Percentiles rank a stretch among this genome's conserved stretches.
These are phyloP conservation scores for Arxiozyma bovina DNA, from an alignment of 1,139 yeast species.

Conservation along the genomic window DNA sequence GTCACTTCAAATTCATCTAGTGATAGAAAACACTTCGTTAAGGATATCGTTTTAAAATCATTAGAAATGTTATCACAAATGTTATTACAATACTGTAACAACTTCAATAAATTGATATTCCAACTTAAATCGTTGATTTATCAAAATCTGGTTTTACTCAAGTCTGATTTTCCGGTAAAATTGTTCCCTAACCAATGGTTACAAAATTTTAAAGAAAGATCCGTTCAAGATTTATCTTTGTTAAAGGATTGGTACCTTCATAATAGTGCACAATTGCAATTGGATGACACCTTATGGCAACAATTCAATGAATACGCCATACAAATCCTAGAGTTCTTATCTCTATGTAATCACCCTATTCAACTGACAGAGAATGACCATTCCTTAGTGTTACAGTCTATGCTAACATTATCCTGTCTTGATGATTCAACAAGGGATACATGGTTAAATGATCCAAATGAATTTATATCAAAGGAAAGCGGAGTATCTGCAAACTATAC, in stretches of 20 bases:
- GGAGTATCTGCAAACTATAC: slow-evolving; percentile 47
- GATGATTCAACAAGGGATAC: slow-evolving; percentile 28
- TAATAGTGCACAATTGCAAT: slow-evolving; percentile 2
- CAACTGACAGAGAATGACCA: slow-evolving; percentile 11
- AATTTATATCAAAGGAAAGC: slow-evolving; percentile 61
- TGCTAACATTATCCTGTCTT: slow-evolving; percentile 20
- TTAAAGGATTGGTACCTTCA: slow-evolving; percentile 6
- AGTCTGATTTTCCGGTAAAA: slow-evolving; percentile 30
- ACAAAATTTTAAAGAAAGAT: slow-evolving; percentile 11
- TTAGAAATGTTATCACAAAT: slow-evolving; percentile 10
- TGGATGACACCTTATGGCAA: slow-evolving; percentile 11
- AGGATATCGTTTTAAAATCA: slow-evolving; percentile 14
- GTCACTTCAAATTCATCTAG: slow-evolving; percentile 37
- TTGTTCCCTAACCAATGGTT: slow-evolving; percentile 15
- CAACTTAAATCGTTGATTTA: slow-evolving; percentile 22
- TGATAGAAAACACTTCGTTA: slow-evolving; percentile 14
- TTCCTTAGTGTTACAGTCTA: slow-evolving; percentile 9
- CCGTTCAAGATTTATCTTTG: slow-evolving; percentile 19
- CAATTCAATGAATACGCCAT: slow-evolving; percentile 29
- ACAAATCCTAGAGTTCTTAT: slow-evolving; percentile 28
- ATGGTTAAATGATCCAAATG: slow-evolving; percentile 52
- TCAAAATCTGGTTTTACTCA: slow-evolving; percentile 24
- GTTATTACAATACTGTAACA: neutral
- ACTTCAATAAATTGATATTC: slow-evolving; percentile 6
- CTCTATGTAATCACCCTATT: slow-evolving; percentile 3